Evolutionary conservation across 352 stramenopile genomes (phyloP).

Genomic region (Pythium oligandrum): DNA sequence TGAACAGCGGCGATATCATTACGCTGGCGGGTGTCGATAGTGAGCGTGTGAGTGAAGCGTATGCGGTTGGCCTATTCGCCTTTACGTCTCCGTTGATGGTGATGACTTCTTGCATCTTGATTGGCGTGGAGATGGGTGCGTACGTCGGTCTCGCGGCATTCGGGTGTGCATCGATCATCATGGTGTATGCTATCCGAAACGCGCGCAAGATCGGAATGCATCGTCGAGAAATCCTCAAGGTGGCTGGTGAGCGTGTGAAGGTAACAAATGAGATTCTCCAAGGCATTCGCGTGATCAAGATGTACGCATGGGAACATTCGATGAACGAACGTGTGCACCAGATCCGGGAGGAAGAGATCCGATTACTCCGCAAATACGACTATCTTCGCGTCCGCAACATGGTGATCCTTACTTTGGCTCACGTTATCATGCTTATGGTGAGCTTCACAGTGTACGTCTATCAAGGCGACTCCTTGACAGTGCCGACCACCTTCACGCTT

Average conservation of each 20-base stretch:
- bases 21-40: slow-evolving; percentile 40
- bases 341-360: slow-evolving; percentile 41
- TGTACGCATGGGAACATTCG: slow-evolving; percentile 82
- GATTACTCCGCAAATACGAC: slow-evolving; percentile 32
- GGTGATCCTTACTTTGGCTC: slow-evolving; percentile 12
- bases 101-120: too few species aligned
- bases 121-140: too few species aligned
- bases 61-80: slow-evolving; percentile 30
- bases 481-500: slow-evolving; percentile 24
- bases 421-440: slow-evolving; percentile 14
- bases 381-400: slow-evolving; percentile 14
- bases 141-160: too few species aligned
- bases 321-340: slow-evolving; percentile 26
- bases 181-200: slow-evolving; percentile 26
- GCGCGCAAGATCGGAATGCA: slow-evolving; percentile 26
- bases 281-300: slow-evolving; percentile 89
- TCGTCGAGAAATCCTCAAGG: slow-evolving; percentile 29
- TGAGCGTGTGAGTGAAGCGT: slow-evolving; percentile 40
- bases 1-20: slow-evolving; percentile 49
- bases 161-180: too few species aligned
- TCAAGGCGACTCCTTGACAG: slow-evolving; percentile 7
- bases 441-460: slow-evolving; percentile 15
- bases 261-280: too few species aligned
- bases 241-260: slow-evolving; percentile 82
- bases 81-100: too few species aligned